phyloP scores from a whole-genome alignment of 805 yeast species.

The Zygosaccharomyces gambellarensis region DNA sequence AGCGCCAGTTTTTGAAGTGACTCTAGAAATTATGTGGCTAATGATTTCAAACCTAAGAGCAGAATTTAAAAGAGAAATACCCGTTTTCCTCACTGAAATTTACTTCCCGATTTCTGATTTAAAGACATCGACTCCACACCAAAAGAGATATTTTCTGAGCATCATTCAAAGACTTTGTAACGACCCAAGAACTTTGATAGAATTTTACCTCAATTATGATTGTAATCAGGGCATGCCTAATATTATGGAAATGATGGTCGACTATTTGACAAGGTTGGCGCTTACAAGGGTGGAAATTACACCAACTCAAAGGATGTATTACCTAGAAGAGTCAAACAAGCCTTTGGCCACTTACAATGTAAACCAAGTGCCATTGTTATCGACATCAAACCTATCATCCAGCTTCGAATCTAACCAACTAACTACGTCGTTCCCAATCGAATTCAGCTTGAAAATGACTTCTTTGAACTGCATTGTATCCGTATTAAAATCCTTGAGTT shows the following conservation, averaged over 20 bases:
- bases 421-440: constrained; percentile 53
- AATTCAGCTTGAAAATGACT: constrained; percentile 76
- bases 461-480: constrained; percentile 78
- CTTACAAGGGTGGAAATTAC: constrained; percentile 68
- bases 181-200: constrained; percentile 88
- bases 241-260: constrained; percentile 76
- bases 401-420: constrained; percentile 20
- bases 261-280: constrained; percentile 64
- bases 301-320: constrained; percentile 56
- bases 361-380: constrained; percentile 67
- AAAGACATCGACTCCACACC: constrained; percentile 87
- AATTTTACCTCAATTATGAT: constrained; percentile 90
- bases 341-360: constrained; percentile 72
- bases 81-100: constrained; percentile 87
- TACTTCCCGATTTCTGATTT: constrained; percentile 92
- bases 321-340: constrained; percentile 46
- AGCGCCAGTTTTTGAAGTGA: constrained; percentile 86
- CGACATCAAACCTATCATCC: constrained; percentile 57
- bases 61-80: constrained; percentile 88
- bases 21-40: constrained; percentile 91
- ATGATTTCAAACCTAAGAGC: constrained; percentile 75
- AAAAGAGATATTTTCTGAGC: constrained; percentile 78
- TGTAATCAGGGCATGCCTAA: constrained; percentile 81
- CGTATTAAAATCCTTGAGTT: constrained; percentile 69
- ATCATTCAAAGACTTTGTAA: constrained; percentile 77